Percentiles rank a stretch among this genome's conserved stretches.
phyloP scores from a whole-genome alignment of 169 alveolate species.

The Cryptosporidium baileyi region DNA sequence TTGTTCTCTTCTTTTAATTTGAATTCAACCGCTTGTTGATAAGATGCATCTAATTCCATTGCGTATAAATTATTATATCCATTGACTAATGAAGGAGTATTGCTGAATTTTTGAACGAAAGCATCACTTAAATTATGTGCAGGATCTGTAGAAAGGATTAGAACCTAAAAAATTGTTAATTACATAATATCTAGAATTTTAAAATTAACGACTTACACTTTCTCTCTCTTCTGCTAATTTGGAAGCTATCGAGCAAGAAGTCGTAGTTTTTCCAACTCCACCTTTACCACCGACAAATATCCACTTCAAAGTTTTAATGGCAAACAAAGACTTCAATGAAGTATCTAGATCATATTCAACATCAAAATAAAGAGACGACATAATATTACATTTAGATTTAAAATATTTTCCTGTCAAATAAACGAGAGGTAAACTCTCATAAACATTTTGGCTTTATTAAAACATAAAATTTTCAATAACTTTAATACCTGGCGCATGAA shows the following conservation, averaged over 20 bases:
- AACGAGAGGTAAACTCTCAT: no score
- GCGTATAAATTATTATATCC: conserved; percentile 94
- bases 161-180: conserved; percentile 78
- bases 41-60: conserved; percentile 93
- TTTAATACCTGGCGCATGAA: conserved; percentile 39
- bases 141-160: conserved; percentile 98
- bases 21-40: conserved; percentile 79
- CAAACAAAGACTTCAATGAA: conserved; percentile 74
- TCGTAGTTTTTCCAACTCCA: conserved; percentile 99
- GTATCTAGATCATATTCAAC: conserved; percentile 55
- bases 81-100: conserved; percentile 91
- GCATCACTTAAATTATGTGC: conserved; percentile 99
- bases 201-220: conserved; percentile 80
- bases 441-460: not conserved
- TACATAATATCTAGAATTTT: not conserved
- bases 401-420: not conserved
- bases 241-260: conserved; percentile 95
- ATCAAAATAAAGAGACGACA: conserved; percentile 47
- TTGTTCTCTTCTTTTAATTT: conserved; percentile 75
- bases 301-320: conserved; percentile 90
- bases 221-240: conserved; percentile 90
- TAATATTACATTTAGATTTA: not conserved
- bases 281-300: conserved; percentile 99
- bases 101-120: conserved; percentile 93
- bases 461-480: not conserved